These are phyloP conservation scores for Nakaseomyces bracarensis DNA, from an alignment of 1,139 yeast species.

Conservation along the genomic window DNA sequence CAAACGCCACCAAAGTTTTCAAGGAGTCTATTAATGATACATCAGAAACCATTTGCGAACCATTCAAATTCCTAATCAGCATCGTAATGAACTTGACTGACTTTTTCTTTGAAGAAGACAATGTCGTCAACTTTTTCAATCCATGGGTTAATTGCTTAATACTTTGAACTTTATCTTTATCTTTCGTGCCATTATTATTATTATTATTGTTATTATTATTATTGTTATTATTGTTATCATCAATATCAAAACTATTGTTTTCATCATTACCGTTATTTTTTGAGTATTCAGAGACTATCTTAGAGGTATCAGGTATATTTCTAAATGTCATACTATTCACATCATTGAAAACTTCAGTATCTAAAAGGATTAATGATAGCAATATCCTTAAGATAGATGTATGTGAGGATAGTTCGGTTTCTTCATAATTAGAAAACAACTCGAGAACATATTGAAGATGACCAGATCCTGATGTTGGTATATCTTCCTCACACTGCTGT, in stretches of 20 bases:
- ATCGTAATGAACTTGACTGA: conserved; percentile 19
- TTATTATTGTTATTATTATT: background rate
- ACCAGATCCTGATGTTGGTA: conserved; percentile 8
- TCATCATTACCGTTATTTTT: background rate
- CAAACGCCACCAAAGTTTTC: conserved; percentile 15
- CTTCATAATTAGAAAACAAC: conserved; percentile 19
- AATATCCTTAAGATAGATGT: conserved; percentile 24
- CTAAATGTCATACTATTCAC: conserved; percentile 22
- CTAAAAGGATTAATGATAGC: conserved; percentile 22
- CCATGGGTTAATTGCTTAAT: conserved; percentile 22
- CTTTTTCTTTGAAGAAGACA: conserved; percentile 15
- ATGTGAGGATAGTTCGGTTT: conserved; percentile 24
- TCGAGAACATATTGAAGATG: conserved; percentile 21
- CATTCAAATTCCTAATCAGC: conserved; percentile 19
- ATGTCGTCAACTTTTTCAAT: conserved; percentile 19
- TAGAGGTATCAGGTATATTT: conserved; percentile 18
- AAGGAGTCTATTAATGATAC: conserved; percentile 20
- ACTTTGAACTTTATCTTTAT: conserved; percentile 15
- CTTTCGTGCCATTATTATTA: conserved; percentile 8
- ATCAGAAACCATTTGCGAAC: conserved; percentile 21
- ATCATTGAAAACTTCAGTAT: conserved; percentile 23
- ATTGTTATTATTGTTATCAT: background rate
- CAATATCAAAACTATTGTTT: background rate
- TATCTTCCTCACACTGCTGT: background rate
- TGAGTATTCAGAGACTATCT: background rate